Base-by-base conservation (phyloP, 129 eudicot species). In the Escallonia rubra region DNA sequence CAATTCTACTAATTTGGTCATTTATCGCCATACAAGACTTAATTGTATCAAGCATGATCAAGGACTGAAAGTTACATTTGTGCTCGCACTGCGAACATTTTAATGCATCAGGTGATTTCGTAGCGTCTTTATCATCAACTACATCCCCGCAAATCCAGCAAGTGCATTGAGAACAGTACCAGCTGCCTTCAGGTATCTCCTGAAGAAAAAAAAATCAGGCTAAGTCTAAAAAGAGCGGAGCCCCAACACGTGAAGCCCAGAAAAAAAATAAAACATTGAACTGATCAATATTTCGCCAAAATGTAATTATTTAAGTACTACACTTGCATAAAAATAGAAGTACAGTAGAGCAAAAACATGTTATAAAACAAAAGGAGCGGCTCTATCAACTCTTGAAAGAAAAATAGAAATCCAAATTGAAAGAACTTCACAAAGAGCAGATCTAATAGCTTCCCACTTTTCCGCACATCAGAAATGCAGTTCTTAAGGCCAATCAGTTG, bases 181-280 rank as follows among this genome's bases (percentile, higher is more conserved):
- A 93, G 66, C 80, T 80, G 54, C 96, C 99, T 70, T 86, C 96
- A 6, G 99, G 99, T 67, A 93, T 70, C 61, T 89, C 96, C 99
- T 93, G 88, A 61, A 69, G 44, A 60, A 64, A 41, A 63, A 41
- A 72, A 59, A 71, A 38, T 62, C 73, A 46, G 7, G 54, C 14
- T 15, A 65, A 3, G 55, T 7, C 14, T 2, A 15, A 10, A 9
- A 46, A 46, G 13, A 48, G 16, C n/a, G 13, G 40, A 70, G 15
- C 16, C 14, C 16, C 34, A 4, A 49, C 53, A 3, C 12, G n/a
- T 8, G 4, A 49, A 49, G 53, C 12, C 53, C 9, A 49, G 4
- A 8, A 8, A 3, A 49, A 10, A 49, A 49, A 10, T 7, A 9
- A 8, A 49, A 4, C 53, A 49, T 49, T 49, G 12, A 49, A 49